phyloP scores from a whole-genome alignment of 129 eudicot genomes.

The Flaveria bidentis region DNA sequence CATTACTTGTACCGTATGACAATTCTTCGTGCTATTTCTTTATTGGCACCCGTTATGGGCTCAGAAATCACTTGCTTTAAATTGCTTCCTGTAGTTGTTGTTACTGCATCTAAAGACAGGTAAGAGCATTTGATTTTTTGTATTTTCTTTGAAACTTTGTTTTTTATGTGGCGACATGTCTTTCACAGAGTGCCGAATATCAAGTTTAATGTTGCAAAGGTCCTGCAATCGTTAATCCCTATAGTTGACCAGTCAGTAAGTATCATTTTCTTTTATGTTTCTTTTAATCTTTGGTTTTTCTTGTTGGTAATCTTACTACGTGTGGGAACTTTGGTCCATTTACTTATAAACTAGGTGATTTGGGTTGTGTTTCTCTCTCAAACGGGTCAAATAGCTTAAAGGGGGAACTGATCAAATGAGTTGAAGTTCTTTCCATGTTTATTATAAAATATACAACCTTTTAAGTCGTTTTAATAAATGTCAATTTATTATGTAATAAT shows the following conservation, averaged over 20 bases:
- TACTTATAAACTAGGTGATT: not conserved
- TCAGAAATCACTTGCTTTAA: slow-evolving; percentile 90
- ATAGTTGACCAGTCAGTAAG: slow-evolving; percentile 89
- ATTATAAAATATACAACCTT: too few species aligned
- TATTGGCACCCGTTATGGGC: slow-evolving; percentile 97
- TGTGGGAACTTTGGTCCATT: not conserved
- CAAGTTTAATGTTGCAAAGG: slow-evolving; percentile 96
- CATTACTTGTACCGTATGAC: slow-evolving; percentile 96
- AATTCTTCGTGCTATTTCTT: slow-evolving; percentile 74
- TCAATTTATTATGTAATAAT: too few species aligned
- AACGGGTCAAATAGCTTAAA: not conserved
- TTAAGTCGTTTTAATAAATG: too few species aligned
- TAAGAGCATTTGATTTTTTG: slow-evolving; percentile 22
- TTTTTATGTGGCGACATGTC: slow-evolving; percentile 73
- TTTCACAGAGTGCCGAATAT: slow-evolving; percentile 82
- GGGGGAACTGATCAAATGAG: not conserved
- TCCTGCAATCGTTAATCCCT: slow-evolving; percentile 76
- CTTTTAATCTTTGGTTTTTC: not conserved
- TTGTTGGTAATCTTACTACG: not conserved
- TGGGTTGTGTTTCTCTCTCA: not conserved
- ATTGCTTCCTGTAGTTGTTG: slow-evolving; percentile 79
- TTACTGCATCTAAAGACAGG: slow-evolving; percentile 88
- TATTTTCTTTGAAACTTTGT: slow-evolving; percentile 23
- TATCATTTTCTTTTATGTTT: slow-evolving; percentile 14
- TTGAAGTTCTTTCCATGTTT: not conserved